Conservation (phyloP, 164 flowering plant species). For the Vitis vinifera region ASM3070453v1 NC_081808.1:526501-527000, state of each 20-base stretch:
- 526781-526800: neutral
- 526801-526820: neutral
- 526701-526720: constrained; percentile 88
- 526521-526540: constrained; percentile 80
- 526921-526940: too few relatives aligned
- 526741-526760: constrained; percentile 97
- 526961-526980: too few relatives aligned
- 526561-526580: neutral
- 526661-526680: constrained; percentile 95
- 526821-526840: neutral
- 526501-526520: constrained; percentile 96
- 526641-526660: constrained; percentile 91
- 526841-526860: neutral
- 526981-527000: too few relatives aligned
- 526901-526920: neutral
- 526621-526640: constrained; percentile 46
- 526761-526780: constrained; percentile 53
- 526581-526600: neutral
- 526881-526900: too few relatives aligned
- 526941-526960: too few relatives aligned
- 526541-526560: constrained; percentile 55
- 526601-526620: neutral
- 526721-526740: constrained; percentile 95
- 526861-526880: too few relatives aligned
- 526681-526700: constrained; percentile 78